Evolutionary conservation across 1,284 basidiomycete species (phyloP), one percentile per base, ranked within the genome.

Genomic region (Chiua sp.): DNA sequence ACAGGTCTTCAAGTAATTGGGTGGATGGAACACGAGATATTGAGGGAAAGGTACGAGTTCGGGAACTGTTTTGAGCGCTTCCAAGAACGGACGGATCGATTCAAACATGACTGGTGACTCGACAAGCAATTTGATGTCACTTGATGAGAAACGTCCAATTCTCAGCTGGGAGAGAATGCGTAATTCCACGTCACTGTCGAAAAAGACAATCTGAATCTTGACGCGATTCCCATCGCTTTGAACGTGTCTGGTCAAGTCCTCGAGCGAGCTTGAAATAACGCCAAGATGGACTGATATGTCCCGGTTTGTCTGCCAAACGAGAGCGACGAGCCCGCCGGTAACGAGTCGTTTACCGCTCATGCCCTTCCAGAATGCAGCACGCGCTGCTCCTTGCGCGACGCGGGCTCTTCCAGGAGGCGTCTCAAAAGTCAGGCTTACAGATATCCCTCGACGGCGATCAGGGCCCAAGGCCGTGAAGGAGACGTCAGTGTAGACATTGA

Each of bases 21-120:
- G 60, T 7, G 77, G 75, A 35, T 67, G 75, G 59, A 80, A 80
- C 0, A 76, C 76, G 16, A 90, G 77, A 65, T 87, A 87, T 28
- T 74, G 72, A 0, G 75, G 65, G 64, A 90, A 86, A 0, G 87
- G 87, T 1, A 90, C 59, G 0, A 72, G 69, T 50, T 81, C 79
- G 0, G 88, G 86, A 49, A 83, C 82, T 1, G 73, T 70, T 55
- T 75, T 73, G 18, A 90, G 75, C 0, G 83, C 79, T 52, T 86
- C 78, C 12, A 90, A 76, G 71, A 89, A 89, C 0, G 88, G 88
- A 4, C 84, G 77, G 37, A 87, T 80, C 0, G 85, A 75, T 59
- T 87, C 86, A 57, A 82, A 88, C 78, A 90, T 78, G 47, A 88
- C 80, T 0, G 83, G 79, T 0, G 81, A 78, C 62, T 90, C 88